Percentiles rank a stretch among this genome's conserved stretches.
Conservation (phyloP, 2,329 filamentous ascomycete species). For the Mariannaea sp. region DNA sequence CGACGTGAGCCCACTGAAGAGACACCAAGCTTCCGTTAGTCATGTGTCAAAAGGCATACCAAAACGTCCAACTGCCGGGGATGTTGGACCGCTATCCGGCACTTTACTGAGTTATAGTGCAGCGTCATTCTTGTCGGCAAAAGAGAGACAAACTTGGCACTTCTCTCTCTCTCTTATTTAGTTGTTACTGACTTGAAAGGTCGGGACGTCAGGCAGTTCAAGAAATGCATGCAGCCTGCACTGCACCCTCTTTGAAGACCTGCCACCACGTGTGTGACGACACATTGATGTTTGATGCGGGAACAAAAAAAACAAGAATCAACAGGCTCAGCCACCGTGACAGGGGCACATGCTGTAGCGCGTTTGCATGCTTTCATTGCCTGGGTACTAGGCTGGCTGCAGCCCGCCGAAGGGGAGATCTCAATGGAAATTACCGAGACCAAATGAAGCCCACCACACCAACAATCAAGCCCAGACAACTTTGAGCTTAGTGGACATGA, state of each 20-base stretch:
- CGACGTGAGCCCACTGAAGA: neutral
- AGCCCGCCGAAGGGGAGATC: neutral
- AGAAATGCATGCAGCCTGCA: too few relatives aligned
- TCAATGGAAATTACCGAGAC: neutral
- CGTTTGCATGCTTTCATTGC: conserved; percentile 2
- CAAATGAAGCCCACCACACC: neutral
- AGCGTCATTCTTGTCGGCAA: too few relatives aligned
- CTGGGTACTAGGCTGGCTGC: conserved; percentile 1
- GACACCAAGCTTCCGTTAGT: neutral
- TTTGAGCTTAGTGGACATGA: conserved; percentile 25
- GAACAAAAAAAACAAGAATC: too few relatives aligned
- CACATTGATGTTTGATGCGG: too few relatives aligned
- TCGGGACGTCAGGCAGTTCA: too few relatives aligned
- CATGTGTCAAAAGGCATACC: neutral
- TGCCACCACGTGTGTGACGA: too few relatives aligned
- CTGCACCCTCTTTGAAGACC: too few relatives aligned
- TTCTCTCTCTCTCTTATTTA: too few relatives aligned
- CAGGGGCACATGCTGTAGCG: too few relatives aligned
- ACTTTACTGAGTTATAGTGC: conserved; percentile 3
- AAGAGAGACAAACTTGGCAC: too few relatives aligned
- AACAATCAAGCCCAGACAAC: conserved; percentile 19
- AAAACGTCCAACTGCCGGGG: conserved; percentile 28
- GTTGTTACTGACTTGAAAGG: too few relatives aligned
- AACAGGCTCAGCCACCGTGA: too few relatives aligned
- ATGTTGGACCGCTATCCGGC: conserved; percentile 14